Evolutionary conservation across 2,329 filamentous ascomycete species (phyloP), one percentile per base, ranked within the genome.

Genomic region (Ceratocystis albifundus): DNA sequence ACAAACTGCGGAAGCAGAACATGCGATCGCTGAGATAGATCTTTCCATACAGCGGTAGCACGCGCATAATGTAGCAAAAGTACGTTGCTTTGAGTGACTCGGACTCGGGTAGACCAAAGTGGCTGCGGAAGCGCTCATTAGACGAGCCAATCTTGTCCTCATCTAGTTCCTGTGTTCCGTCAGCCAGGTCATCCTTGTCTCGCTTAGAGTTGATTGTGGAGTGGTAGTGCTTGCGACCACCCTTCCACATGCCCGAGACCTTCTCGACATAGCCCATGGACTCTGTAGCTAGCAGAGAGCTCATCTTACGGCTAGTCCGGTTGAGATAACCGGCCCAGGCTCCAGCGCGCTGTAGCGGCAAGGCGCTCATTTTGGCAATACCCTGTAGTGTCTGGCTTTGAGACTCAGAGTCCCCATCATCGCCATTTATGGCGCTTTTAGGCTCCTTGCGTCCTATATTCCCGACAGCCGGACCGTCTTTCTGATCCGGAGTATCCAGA

Each of bases 201-300:
- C 76, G 77, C 53, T 82, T 75, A 25, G 77, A 80, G 57, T 77
- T 74, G 80, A 80, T 55, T 84, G 36, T 88, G 45, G 57, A 28
- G 62, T 88, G 86, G 72, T 97, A 99, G 75, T 97, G 93, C 71
- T 88, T 91, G 71, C 88, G 87, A 12, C 90, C 90, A 44, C 94
- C 94, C 70, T 91, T 89, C 85, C 94, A 94, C 89, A 97, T 97
- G 46, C 91, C 93, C 0, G 93, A 96, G 0, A 97, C 92, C 75
- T 96, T 97, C 73, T 95, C 92, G 41, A 96, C 88, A 73, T 97
- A 97, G 1, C 90, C 91, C 86, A 96, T 96, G 0, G 93, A 95
- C 74, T 96, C 92, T 0, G 88, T 90, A 5, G 93, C 89, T 59
- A 97, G 77, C 7, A 96, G 77, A 32, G 80, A 89, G 68, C 89